Conservation (phyloP, 1,139 yeast species). For the Lodderomyces elongisporus region DNA sequence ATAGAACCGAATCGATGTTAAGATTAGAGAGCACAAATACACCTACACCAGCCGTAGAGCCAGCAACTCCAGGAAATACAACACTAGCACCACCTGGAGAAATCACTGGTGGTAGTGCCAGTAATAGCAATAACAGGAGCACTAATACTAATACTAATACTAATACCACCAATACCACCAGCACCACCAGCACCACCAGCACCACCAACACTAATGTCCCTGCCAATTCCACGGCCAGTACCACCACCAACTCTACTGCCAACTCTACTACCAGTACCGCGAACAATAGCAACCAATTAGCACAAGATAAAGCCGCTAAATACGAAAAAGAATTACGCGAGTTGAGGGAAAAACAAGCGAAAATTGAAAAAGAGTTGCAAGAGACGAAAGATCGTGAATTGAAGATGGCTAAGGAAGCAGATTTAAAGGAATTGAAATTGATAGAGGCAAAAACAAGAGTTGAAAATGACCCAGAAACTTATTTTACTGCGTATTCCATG, state of each 20-base stretch:
- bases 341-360: conserved; percentile 30
- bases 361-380: conserved; percentile 36
- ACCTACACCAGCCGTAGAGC: conserved; percentile 54
- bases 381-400: conserved; percentile 39
- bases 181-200: too few species aligned
- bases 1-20: conserved; percentile 88
- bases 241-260: too few species aligned
- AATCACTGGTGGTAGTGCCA: conserved; percentile 15
- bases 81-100: conserved; percentile 38
- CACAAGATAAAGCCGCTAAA: conserved; percentile 21
- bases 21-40: conserved; percentile 80
- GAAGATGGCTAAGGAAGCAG: conserved; percentile 38
- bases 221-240: too few species aligned
- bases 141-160: too few species aligned
- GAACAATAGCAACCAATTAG: too few species aligned
- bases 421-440: conserved; percentile 37
- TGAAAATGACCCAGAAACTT: conserved; percentile 61
- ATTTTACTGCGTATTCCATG: conserved; percentile 71
- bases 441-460: conserved; percentile 36
- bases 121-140: too few species aligned
- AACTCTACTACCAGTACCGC: too few species aligned
- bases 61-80: conserved; percentile 41
- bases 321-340: conserved; percentile 39
- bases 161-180: too few species aligned
- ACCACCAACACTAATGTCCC: too few species aligned